Percentiles rank a stretch among this genome's conserved stretches.
These are phyloP conservation scores for Dimocarpus longan DNA, from an alignment of 345 rosid genomes.

Conservation along the genomic window DNA sequence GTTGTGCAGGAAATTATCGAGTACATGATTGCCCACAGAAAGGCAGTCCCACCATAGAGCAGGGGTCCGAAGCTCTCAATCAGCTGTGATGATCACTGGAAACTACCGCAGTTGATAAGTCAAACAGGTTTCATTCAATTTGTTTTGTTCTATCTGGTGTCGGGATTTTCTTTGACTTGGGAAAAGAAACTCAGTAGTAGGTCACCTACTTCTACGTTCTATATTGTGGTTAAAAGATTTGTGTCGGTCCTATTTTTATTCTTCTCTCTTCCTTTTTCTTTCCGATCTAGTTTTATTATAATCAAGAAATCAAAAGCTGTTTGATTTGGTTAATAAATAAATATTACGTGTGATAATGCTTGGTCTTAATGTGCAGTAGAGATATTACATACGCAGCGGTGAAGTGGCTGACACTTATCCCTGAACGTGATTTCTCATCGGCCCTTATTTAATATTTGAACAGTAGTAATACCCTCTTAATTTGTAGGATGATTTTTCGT, in stretches of 20 bases:
- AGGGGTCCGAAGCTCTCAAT: not conserved
- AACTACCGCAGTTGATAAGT: not conserved
- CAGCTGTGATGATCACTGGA: not conserved
- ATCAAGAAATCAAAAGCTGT: not conserved
- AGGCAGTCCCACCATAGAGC: not conserved
- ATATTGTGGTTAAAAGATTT: not conserved
- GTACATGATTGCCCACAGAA: constrained; percentile 3
- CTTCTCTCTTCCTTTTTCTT: not conserved
- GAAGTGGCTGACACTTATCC: no score
- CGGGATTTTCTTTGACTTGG: not conserved
- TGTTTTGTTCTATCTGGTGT: not conserved
- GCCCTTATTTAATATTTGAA: no score
- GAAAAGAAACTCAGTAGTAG: not conserved
- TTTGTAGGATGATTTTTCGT: no score
- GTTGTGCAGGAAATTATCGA: not conserved
- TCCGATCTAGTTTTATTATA: no score
- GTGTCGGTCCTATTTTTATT: not conserved
- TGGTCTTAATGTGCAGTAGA: not conserved
- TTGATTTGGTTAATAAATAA: not conserved
- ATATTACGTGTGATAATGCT: not conserved
- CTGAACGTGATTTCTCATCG: no score
- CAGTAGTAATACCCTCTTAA: no score
- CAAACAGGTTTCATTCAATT: not conserved
- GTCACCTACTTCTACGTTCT: constrained; percentile 2
- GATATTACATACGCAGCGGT: no score